A percentile compares a stretch with the other conserved stretches of the same genome.
These are phyloP conservation scores for Canariomyces notabilis DNA, from an alignment of 2,329 filamentous ascomycete species.

Conservation along the genomic window DNA sequence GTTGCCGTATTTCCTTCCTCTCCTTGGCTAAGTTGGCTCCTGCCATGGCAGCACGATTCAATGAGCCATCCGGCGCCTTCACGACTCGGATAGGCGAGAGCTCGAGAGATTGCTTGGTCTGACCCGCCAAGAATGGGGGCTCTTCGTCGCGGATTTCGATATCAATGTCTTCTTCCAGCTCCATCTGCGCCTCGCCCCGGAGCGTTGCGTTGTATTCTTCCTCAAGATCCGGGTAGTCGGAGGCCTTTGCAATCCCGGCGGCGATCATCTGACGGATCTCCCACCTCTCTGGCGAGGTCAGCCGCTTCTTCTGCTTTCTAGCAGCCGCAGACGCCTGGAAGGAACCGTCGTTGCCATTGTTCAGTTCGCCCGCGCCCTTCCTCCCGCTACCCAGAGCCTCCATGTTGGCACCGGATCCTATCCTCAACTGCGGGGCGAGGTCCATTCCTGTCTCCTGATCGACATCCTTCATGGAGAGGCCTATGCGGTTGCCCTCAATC, in stretches of 20 bases:
- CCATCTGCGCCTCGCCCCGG: slow-evolving; percentile 78
- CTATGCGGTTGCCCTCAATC: slow-evolving; percentile 75
- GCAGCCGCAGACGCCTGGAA: slow-evolving; percentile 56
- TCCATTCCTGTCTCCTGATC: slow-evolving; percentile 86
- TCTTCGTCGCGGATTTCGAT: slow-evolving; percentile 97
- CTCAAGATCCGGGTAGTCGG: slow-evolving; percentile 90
- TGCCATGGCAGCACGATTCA: slow-evolving; percentile 94
- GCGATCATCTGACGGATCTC: slow-evolving; percentile 96
- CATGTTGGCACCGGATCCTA: slow-evolving; percentile 88
- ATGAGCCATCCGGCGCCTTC: slow-evolving; percentile 95
- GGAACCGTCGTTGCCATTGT: slow-evolving; percentile 42
- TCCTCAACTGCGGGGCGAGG: slow-evolving; percentile 67
- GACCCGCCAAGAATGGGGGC: slow-evolving; percentile 89
- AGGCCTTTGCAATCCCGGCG: slow-evolving; percentile 86
- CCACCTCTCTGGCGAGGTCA: slow-evolving; percentile 96
- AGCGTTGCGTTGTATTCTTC: slow-evolving; percentile 89
- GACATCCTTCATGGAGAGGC: slow-evolving; percentile 94
- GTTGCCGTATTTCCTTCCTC: slow-evolving; percentile 78
- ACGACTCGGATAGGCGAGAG: slow-evolving; percentile 93
- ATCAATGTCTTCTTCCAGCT: slow-evolving; percentile 93
- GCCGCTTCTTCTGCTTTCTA: slow-evolving; percentile 71
- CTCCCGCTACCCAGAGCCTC: slow-evolving; percentile 64
- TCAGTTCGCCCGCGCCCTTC: slow-evolving; percentile 49
- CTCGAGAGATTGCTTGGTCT: slow-evolving; percentile 94
- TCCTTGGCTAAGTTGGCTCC: slow-evolving; percentile 86